These are phyloP conservation scores for Albatrellus sp. DNA, from an alignment of 1,284 basidiomycete genomes.

Conservation along the genomic window DNA sequence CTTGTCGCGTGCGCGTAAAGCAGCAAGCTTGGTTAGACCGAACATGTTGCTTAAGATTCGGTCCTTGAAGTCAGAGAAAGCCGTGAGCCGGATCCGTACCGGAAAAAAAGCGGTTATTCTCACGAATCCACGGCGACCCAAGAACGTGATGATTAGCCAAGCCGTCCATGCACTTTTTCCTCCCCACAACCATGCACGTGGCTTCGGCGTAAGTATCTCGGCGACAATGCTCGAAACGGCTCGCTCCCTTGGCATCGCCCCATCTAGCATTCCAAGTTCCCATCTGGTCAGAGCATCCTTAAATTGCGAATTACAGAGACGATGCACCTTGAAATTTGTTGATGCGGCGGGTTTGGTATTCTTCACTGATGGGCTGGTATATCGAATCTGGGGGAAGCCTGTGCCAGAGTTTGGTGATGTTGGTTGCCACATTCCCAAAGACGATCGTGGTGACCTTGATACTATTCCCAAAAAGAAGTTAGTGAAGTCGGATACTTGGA, in stretches of 20 bases:
- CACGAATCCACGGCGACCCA: constrained; percentile 4
- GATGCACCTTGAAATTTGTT: constrained; percentile 12
- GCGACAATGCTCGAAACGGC: constrained; percentile 17
- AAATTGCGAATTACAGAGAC: background rate
- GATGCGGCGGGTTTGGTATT: constrained; percentile 8
- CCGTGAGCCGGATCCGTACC: background rate
- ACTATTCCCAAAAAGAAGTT: constrained; percentile 10
- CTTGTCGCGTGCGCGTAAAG: background rate
- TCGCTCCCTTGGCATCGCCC: constrained; percentile 11
- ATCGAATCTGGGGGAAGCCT: constrained; percentile 15
- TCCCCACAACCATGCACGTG: constrained; percentile 16
- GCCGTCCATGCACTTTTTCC: constrained; percentile 13
- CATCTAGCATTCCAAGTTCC: constrained; percentile 6
- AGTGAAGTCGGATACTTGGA: constrained; percentile 3
- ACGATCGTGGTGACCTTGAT: constrained; percentile 21
- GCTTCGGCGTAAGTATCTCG: constrained; percentile 14
- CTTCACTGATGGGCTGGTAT: constrained; percentile 17
- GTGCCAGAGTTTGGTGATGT: constrained; percentile 10
- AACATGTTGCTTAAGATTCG: background rate
- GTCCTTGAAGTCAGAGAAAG: background rate
- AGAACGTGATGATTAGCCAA: constrained; percentile 20
- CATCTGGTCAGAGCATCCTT: background rate
- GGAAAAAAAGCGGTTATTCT: background rate
- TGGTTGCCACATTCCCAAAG: constrained; percentile 19
- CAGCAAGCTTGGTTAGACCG: background rate